Evolutionary conservation across 768 basidiomycete genomes (phyloP), one percentile per base, ranked within the genome.

Genomic region (Trametes cinnabarina): DNA sequence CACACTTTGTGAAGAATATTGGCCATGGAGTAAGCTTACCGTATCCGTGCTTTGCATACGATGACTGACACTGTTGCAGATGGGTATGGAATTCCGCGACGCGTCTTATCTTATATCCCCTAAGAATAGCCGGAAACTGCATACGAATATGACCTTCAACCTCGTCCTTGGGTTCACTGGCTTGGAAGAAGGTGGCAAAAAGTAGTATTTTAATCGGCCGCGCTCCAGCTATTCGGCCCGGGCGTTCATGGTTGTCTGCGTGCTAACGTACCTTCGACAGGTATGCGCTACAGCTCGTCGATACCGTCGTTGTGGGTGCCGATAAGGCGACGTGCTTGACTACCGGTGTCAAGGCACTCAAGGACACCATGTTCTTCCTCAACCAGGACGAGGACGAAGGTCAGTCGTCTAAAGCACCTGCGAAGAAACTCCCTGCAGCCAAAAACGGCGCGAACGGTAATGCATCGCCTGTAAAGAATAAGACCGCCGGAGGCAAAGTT

Each of bases 51-150:
- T 7, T 17, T n/a, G 28, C 2, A 12, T 34, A 35, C 20, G 44
- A 23, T 40, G 17, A 52, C 32, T 19, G 8, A 19, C 10, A n/a
- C 19, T 22, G 15, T 54, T 22, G 1, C 65, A 98, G 95, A 98
- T 87, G 71, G 96, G 96, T 6, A 84, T 98, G 69, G 96, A 99
- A 71, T 98, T 95, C 75, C 85, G 94, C 40, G 96, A 99, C 68
- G 84, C 88, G 10, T 77, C 85, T 0, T 97, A 94, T 70, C 74
- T 94, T 12, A 76, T 98, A 35, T 88, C 88, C 4, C 62, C 85
- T 8, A 98, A 96, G 76, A 96, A 92, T 66, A 74, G 74, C 7
- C 85, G 88, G 10, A 74, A 73, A 14, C 69, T 98, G 47, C 85
- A 82, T 67, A 76, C 85, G 51, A 86, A 87, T 67, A 97, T 96